Percentiles rank a stretch among this genome's conserved stretches.
These are phyloP conservation scores for Rhododendron molle DNA, from an alignment of 148 eudicot genomes.

Conservation along the genomic window DNA sequence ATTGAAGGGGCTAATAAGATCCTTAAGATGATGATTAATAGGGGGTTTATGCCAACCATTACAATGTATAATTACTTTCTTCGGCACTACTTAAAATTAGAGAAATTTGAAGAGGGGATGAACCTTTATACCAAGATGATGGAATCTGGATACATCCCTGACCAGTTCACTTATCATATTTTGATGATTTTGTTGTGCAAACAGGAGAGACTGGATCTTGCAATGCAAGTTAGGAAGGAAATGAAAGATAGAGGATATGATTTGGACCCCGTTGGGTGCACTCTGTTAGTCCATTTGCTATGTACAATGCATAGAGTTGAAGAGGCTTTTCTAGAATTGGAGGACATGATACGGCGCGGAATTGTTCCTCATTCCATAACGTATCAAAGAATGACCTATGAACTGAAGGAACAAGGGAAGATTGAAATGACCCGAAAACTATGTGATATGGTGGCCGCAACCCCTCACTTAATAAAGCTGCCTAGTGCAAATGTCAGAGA, in stretches of 20 bases:
- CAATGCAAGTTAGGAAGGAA: slow-evolving; percentile 48
- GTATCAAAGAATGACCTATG: slow-evolving; percentile 38
- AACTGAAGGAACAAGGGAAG: slow-evolving; percentile 51
- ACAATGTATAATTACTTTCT: slow-evolving; percentile 68
- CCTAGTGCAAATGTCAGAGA: slow-evolving; percentile 31
- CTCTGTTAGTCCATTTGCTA: slow-evolving; percentile 51
- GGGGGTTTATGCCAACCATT: slow-evolving; percentile 51
- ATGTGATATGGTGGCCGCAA: slow-evolving; percentile 33
- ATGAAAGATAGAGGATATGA: slow-evolving; percentile 56
- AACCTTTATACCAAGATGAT: slow-evolving; percentile 56
- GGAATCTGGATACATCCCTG: slow-evolving; percentile 50
- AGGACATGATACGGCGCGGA: slow-evolving; percentile 55
- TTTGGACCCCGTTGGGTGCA: slow-evolving; percentile 44
- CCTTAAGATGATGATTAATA: slow-evolving; percentile 65
- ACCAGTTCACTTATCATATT: slow-evolving; percentile 54
- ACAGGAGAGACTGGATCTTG: slow-evolving; percentile 46
- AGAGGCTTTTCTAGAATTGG: slow-evolving; percentile 55
- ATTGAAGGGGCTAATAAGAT: slow-evolving; percentile 61
- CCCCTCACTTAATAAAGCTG: slow-evolving; percentile 39
- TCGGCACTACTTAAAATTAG: slow-evolving; percentile 37
- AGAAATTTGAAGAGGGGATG: slow-evolving; percentile 53
- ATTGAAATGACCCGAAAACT: slow-evolving; percentile 35
- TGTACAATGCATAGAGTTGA: slow-evolving; percentile 42
- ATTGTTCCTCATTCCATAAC: slow-evolving; percentile 47
- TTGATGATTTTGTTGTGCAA: slow-evolving; percentile 62